phyloP scores from a whole-genome alignment of 306 rosid genomes.

The Castanopsis chinensis region DNA sequence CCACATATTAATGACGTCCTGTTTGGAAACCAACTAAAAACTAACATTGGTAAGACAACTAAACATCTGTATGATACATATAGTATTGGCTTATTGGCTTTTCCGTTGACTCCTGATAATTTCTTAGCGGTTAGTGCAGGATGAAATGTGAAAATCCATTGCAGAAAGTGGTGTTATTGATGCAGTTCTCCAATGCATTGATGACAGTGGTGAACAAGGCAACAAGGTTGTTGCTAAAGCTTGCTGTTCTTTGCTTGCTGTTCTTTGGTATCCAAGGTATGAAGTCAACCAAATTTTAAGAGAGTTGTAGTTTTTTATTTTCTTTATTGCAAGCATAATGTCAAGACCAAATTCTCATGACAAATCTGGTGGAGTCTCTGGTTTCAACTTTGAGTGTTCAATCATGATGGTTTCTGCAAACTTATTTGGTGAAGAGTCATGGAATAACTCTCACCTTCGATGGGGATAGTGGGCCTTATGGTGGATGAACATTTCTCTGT shows the following conservation, averaged over 20 bases:
- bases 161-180: conserved; percentile 67
- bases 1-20: background rate
- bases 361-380: background rate
- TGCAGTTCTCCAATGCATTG: conserved; percentile 55
- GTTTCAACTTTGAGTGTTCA: no score
- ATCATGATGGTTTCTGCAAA: no score
- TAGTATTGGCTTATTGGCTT: background rate
- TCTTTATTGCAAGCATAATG: background rate
- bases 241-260: conserved; percentile 83
- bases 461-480: no score
- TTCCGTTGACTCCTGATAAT: conserved; percentile 13
- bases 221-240: conserved; percentile 66
- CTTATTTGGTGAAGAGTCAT: no score
- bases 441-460: no score
- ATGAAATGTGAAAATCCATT: conserved; percentile 58
- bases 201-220: conserved; percentile 61
- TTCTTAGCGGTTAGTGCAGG: conserved; percentile 25
- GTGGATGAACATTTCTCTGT: no score
- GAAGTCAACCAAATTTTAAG: background rate
- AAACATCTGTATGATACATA: background rate
- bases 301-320: background rate
- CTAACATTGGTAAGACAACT: background rate
- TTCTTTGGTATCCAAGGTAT: conserved; percentile 84
- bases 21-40: background rate
- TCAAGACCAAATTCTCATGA: background rate